These are phyloP conservation scores for Cercospora sojina DNA, from an alignment of 2,329 filamentous ascomycete species.

Conservation along the genomic window DNA sequence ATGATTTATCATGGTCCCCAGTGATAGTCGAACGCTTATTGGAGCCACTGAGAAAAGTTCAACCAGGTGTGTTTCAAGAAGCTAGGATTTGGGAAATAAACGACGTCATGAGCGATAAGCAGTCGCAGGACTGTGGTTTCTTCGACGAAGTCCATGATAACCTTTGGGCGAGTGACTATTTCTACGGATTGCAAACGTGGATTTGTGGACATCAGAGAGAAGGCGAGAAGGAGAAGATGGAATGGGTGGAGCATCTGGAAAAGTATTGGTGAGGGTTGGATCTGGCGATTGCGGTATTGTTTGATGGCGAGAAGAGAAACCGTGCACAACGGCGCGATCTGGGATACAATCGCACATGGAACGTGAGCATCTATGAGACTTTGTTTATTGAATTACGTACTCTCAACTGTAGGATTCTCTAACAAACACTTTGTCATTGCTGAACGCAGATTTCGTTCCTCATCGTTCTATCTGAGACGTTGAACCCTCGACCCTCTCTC, in stretches of 20 bases:
- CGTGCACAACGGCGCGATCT: too few relatives aligned
- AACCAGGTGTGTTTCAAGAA: neutral
- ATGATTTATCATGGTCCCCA: neutral
- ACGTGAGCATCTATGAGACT: neutral
- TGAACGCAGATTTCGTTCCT: neutral
- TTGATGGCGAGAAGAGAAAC: too few relatives aligned
- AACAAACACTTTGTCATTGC: neutral
- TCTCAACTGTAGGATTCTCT: neutral
- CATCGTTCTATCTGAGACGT: neutral
- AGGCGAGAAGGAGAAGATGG: neutral
- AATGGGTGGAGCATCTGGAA: neutral
- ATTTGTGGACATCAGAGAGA: neutral
- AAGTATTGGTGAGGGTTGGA: neutral
- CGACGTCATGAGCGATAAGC: neutral
- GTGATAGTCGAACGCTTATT: neutral
- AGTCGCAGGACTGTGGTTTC: neutral
- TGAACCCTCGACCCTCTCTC: neutral
- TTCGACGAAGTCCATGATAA: neutral
- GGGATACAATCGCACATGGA: too few relatives aligned
- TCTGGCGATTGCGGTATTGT: neutral
- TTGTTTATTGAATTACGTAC: neutral
- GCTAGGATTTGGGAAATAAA: neutral
- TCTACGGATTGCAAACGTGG: neutral
- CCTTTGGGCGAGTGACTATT: neutral
- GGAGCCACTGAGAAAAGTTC: neutral